Evolutionary conservation across 768 basidiomycete genomes (phyloP).

Genomic region (Tylopilus plumbeoviolaceoides): DNA sequence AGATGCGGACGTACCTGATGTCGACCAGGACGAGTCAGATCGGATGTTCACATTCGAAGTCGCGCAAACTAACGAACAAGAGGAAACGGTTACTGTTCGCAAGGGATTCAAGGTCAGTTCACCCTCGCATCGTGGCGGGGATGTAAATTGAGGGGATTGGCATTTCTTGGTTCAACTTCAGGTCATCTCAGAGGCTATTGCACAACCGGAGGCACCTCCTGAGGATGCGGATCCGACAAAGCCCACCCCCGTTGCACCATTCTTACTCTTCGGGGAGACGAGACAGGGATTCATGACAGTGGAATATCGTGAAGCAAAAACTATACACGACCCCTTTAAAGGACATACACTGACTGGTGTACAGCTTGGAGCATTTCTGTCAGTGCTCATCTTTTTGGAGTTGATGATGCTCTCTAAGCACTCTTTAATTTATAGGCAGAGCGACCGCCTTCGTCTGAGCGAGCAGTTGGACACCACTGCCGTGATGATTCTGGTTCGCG

Average conservation of each 20-base stretch:
- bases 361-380: conserved; percentile 22
- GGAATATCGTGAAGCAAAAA: conserved; percentile 16
- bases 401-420: neutral
- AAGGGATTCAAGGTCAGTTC: conserved; percentile 44
- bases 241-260: conserved; percentile 17
- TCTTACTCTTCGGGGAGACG: conserved; percentile 39
- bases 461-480: conserved; percentile 24
- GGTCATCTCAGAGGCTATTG: conserved; percentile 15
- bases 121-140: neutral
- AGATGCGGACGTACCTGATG: conserved; percentile 25
- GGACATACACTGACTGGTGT: neutral
- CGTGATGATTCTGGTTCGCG: conserved; percentile 23
- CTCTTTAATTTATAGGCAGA: conserved; percentile 10
- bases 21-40: conserved; percentile 40
- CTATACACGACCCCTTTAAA: neutral
- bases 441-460: conserved; percentile 22
- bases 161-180: neutral
- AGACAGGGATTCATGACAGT: conserved; percentile 38
- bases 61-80: conserved; percentile 51
- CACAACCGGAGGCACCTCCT: conserved; percentile 2
- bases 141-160: too few species aligned
- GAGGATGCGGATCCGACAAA: conserved; percentile 8
- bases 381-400: neutral
- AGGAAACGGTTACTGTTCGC: conserved; percentile 42
- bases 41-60: conserved; percentile 54